These are phyloP conservation scores for Suhomyces bolitotheri DNA, from an alignment of 1,139 yeast species.

Conservation along the genomic window DNA sequence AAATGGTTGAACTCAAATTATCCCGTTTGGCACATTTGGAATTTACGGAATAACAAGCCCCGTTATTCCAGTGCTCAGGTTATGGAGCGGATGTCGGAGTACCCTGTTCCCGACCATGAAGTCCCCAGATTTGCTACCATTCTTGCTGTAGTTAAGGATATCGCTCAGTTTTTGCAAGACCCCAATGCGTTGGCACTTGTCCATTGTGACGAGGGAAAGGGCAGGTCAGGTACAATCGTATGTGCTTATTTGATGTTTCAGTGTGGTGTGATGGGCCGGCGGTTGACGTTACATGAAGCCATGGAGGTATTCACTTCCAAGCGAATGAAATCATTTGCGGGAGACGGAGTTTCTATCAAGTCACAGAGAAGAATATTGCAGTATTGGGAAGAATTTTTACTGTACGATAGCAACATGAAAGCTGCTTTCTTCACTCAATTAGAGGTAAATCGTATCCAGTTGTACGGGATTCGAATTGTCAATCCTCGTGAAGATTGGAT, in stretches of 20 bases:
- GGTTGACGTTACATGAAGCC: slow-evolving; percentile 40
- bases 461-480: slow-evolving; percentile 4
- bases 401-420: no score
- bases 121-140: slow-evolving; percentile 66
- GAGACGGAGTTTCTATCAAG: slow-evolving; percentile 68
- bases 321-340: slow-evolving; percentile 59
- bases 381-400: slow-evolving; percentile 52
- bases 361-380: slow-evolving; percentile 69
- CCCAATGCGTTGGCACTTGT: slow-evolving; percentile 55
- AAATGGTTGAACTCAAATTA: slow-evolving; percentile 53
- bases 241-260: slow-evolving; percentile 65
- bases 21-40: slow-evolving; percentile 69
- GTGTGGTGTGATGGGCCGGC: slow-evolving; percentile 17
- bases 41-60: slow-evolving; percentile 49
- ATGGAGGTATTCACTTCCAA: slow-evolving; percentile 51
- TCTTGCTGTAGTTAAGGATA: slow-evolving; percentile 42
- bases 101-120: slow-evolving; percentile 74
- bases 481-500: slow-evolving; percentile 1
- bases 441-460: background rate
- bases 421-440: background rate
- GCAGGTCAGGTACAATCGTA: slow-evolving; percentile 78
- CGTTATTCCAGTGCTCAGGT: slow-evolving; percentile 51
- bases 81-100: slow-evolving; percentile 30
- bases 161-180: slow-evolving; percentile 43
- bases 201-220: slow-evolving; percentile 93